Percentiles rank a stretch among this genome's conserved stretches.
Evolutionary conservation across 139 green algal species (phyloP).

Genomic region (Volvox reticuliferus): DNA sequence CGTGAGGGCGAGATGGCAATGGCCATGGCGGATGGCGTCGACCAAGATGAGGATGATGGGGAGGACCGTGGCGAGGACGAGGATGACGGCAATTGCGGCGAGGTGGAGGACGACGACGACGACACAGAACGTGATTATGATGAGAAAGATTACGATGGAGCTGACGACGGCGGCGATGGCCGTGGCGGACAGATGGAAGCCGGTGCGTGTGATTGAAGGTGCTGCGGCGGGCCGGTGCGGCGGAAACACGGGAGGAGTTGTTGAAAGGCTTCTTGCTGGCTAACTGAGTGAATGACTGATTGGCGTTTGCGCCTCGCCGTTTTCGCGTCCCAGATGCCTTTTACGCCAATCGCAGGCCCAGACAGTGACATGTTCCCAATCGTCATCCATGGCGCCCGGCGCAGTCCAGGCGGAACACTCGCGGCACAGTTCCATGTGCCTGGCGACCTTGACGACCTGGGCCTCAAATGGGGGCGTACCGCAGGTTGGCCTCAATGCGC

Average conservation of each 20-base stretch:
- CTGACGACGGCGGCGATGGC: conserved; percentile 1
- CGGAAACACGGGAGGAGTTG: too few relatives aligned
- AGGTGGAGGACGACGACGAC: conserved; percentile 62
- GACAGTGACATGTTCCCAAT: not conserved
- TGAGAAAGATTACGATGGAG: conserved; percentile 54
- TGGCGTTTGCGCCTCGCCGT: too few relatives aligned
- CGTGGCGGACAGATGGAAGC: not conserved
- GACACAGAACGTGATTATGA: conserved; percentile 57
- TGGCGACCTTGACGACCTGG: conserved; percentile 28
- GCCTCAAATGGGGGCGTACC: not conserved
- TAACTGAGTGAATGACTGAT: too few relatives aligned
- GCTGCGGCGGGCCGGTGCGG: too few relatives aligned
- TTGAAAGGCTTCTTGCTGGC: too few relatives aligned
- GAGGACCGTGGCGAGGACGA: not conserved
- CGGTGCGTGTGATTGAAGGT: not conserved
- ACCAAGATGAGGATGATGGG: conserved; percentile 33
- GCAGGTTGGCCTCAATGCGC: not conserved
- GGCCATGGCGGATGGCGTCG: conserved; percentile 24
- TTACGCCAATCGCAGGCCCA: not conserved
- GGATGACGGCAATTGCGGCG: conserved; percentile 35
- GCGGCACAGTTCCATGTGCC: conserved; percentile 11
- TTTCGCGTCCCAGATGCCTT: too few relatives aligned
- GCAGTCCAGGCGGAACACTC: conserved; percentile 4
- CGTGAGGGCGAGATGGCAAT: conserved; percentile 7
- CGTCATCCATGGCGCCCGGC: not conserved